These are phyloP conservation scores for Aphanomyces euteiches DNA, from an alignment of 352 stramenopile species.

Conservation along the genomic window DNA sequence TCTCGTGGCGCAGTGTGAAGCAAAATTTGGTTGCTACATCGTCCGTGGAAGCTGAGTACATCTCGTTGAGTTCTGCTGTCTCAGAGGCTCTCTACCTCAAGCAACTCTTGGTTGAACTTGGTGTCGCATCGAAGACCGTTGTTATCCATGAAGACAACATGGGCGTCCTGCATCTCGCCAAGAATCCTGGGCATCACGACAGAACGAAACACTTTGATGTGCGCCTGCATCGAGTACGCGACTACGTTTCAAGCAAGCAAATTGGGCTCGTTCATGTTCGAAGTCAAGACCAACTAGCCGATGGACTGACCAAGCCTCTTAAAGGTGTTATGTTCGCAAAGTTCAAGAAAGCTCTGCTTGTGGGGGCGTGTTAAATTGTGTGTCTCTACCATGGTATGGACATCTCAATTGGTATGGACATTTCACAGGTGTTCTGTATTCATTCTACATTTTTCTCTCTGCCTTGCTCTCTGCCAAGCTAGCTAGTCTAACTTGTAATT, in stretches of 20 bases:
- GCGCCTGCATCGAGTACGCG: not conserved
- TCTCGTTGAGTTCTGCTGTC: not conserved
- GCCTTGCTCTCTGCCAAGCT: too few relatives aligned
- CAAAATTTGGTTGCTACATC: not conserved
- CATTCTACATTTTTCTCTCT: too few relatives aligned
- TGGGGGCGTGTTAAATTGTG: not conserved
- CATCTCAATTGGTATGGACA: too few relatives aligned
- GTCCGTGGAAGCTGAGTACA: not conserved
- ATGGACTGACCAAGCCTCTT: not conserved
- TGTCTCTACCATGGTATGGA: too few relatives aligned
- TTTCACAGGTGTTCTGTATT: too few relatives aligned
- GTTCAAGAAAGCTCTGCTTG: constrained; percentile 5
- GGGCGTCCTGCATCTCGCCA: not conserved
- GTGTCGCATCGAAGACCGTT: not conserved
- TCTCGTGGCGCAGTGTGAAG: constrained; percentile 6
- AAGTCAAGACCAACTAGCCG: constrained; percentile 1
- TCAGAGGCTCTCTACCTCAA: not conserved
- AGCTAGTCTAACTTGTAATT: too few relatives aligned
- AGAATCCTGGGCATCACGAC: not conserved
- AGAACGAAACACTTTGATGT: constrained; percentile 4
- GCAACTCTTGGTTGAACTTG: not conserved
- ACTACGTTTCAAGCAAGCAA: not conserved
- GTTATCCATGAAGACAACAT: constrained; percentile 11
- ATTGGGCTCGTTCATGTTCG: not conserved
- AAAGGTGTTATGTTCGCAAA: not conserved